phyloP scores from a whole-genome alignment of 139 green algal genomes.

The Diplosphaera chodatii region DNA sequence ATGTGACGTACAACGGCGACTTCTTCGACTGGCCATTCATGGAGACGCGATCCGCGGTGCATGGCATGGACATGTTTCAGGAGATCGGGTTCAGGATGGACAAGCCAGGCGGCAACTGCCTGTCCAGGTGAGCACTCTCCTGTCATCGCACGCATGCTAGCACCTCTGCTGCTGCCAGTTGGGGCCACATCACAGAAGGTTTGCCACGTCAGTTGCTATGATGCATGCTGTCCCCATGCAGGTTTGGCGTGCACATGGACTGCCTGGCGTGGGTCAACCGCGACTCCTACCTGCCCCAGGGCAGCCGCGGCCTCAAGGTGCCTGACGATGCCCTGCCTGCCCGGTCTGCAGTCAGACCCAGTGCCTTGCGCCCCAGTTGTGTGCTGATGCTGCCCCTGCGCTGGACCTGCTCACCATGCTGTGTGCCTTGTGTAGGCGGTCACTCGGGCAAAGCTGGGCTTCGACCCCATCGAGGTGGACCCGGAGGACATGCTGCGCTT shows the following conservation, averaged over 20 bases:
- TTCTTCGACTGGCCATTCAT: slow-evolving; percentile 99
- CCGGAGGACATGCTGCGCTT: slow-evolving; percentile 90
- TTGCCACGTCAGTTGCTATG: neutral
- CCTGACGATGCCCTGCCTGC: too few relatives aligned
- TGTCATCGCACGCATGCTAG: neutral
- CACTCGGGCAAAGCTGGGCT: slow-evolving; percentile 95
- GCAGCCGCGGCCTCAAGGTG: slow-evolving; percentile 85
- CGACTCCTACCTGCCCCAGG: slow-evolving; percentile 96
- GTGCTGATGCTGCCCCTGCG: too few relatives aligned
- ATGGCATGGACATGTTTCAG: slow-evolving; percentile 80
- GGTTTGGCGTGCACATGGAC: slow-evolving; percentile 89
- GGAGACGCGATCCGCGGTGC: slow-evolving; percentile 64
- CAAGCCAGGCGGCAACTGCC: slow-evolving; percentile 26
- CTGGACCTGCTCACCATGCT: too few relatives aligned
- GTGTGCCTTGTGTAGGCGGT: slow-evolving; percentile 77
- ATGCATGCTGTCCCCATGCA: too few relatives aligned
- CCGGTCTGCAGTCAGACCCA: too few relatives aligned
- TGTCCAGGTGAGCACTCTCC: slow-evolving; percentile 4
- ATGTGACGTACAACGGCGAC: slow-evolving; percentile 99
- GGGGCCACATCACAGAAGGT: slow-evolving; percentile 3
- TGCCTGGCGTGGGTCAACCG: slow-evolving; percentile 95
- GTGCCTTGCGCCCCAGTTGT: too few relatives aligned
- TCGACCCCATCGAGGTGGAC: slow-evolving; percentile 92
- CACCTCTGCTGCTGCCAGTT: too few relatives aligned
- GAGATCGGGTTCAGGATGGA: slow-evolving; percentile 68